Base-by-base conservation (phyloP, 441 rosid genomes). In the Populus hybrid region DNA sequence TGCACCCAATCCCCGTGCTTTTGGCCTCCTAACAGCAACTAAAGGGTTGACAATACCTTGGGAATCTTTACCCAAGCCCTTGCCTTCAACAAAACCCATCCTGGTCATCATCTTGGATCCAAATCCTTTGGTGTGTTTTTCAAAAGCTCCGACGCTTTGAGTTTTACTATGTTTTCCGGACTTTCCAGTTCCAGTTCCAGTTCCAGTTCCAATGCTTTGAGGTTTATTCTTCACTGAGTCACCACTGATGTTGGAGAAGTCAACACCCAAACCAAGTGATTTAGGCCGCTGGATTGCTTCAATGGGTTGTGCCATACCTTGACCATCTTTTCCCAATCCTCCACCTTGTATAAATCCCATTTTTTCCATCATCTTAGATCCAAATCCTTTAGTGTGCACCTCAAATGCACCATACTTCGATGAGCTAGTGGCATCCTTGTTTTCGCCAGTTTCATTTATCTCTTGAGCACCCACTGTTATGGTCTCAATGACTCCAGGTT, bases 281-380 rank as follows among this genome's bases (percentile, higher is more conserved):
- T 94, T 91, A 14, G 98, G 98, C 64, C 96, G 90, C 76, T 91
- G 91, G 82, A 89, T 72, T 79, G 83, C 98, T 86, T 91, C 95
- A 35, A 96, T 91, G 71, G 98, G 95, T 70, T 82, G 83, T 12
- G 92, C 87, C 75, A 92, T 89, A 65, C 99, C 99, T 68, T 86
- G 89, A 81, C 97, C 94, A 74, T 89, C 99, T 76, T 89, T 96
- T 69, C 99, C 97, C 66, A 96, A 74, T 42, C 98, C 99, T 9
- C 87, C 90, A 32, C 99, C 99, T 81, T 88, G 94, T 68, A 88
- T 77, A 73, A 82, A 96, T 75, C 99, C 98, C 99, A 94, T 96
- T 79, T 89, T 94, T 0, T 92, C 97, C 99, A 95, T 95, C 94
- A 95, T 90, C 86, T 92, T 95, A 36, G 99, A 95, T 77, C 99